These are phyloP conservation scores for Limtongia smithiae DNA, from an alignment of 805 yeast species.

Conservation along the genomic window DNA sequence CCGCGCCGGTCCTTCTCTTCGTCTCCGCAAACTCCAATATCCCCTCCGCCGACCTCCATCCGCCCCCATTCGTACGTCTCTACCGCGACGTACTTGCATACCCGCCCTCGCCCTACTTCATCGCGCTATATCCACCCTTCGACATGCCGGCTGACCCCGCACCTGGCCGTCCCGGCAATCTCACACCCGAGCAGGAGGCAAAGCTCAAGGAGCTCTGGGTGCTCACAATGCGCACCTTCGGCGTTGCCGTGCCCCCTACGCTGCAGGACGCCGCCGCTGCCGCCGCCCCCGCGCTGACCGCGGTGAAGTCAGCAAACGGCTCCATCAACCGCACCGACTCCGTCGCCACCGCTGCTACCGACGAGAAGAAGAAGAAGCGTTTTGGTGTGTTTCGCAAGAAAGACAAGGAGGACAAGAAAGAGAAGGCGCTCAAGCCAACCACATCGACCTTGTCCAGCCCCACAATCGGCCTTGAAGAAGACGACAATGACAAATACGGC, in stretches of 20 bases:
- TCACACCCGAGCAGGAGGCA: constrained; percentile 40
- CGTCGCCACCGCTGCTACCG: constrained; percentile 1
- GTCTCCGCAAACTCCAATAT: background rate
- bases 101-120: constrained; percentile 20
- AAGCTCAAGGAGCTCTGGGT: constrained; percentile 42
- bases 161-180: constrained; percentile 40
- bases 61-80: constrained; percentile 6
- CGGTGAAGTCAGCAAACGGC: constrained; percentile 11
- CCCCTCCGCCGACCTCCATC: constrained; percentile 9
- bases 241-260: constrained; percentile 29
- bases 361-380: constrained; percentile 25
- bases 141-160: constrained; percentile 20
- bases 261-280: constrained; percentile 24
- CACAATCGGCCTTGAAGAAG: constrained; percentile 6
- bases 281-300: constrained; percentile 5
- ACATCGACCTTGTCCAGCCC: constrained; percentile 15
- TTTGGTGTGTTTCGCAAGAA: constrained; percentile 30
- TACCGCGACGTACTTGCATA: constrained; percentile 8
- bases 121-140: constrained; percentile 24
- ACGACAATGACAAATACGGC: constrained; percentile 32
- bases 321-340: constrained; percentile 1
- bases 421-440: background rate
- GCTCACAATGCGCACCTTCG: constrained; percentile 19
- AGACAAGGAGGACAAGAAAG: constrained; percentile 24
- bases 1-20: constrained; percentile 4